Evolutionary conservation across 2,329 filamentous ascomycete species (phyloP).

Genomic region (Talaromyces sp.): DNA sequence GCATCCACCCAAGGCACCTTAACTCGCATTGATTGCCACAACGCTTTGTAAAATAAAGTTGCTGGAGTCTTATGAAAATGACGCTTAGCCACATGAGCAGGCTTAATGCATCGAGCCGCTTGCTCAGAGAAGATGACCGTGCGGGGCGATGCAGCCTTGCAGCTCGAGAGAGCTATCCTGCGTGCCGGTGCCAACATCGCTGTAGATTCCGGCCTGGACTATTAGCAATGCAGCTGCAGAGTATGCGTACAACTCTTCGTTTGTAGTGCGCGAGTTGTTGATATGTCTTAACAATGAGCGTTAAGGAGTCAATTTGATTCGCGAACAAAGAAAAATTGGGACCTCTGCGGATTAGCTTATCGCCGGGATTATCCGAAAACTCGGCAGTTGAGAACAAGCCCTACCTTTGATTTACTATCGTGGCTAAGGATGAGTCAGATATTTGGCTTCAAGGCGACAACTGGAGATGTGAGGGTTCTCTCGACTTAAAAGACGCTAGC

Average conservation of each 20-base stretch:
- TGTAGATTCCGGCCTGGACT: neutral
- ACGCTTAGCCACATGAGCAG: conserved; percentile 10
- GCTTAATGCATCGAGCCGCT: neutral
- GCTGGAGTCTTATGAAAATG: conserved; percentile 30
- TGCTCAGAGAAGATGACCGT: neutral
- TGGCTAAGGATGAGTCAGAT: neutral
- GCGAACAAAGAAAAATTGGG: conserved; percentile 1
- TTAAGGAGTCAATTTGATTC: conserved; percentile 5
- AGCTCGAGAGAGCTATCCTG: conserved; percentile 15
- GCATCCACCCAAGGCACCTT: conserved; percentile 68
- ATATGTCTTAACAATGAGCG: neutral
- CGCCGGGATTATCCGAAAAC: conserved; percentile 6
- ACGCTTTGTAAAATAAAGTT: conserved; percentile 29
- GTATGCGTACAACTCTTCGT: too few species aligned
- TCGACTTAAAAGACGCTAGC: neutral
- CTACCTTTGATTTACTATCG: neutral
- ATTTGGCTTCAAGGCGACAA: neutral
- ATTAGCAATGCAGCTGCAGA: neutral
- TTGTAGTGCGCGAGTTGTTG: neutral
- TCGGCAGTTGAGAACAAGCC: neutral
- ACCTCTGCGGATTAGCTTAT: neutral
- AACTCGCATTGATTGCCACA: conserved; percentile 51
- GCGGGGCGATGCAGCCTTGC: neutral
- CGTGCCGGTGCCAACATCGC: conserved; percentile 12
- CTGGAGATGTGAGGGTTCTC: neutral